These are phyloP conservation scores for Eimeria falciformis DNA, from an alignment of 169 alveolate species.

Conservation along the genomic window DNA sequence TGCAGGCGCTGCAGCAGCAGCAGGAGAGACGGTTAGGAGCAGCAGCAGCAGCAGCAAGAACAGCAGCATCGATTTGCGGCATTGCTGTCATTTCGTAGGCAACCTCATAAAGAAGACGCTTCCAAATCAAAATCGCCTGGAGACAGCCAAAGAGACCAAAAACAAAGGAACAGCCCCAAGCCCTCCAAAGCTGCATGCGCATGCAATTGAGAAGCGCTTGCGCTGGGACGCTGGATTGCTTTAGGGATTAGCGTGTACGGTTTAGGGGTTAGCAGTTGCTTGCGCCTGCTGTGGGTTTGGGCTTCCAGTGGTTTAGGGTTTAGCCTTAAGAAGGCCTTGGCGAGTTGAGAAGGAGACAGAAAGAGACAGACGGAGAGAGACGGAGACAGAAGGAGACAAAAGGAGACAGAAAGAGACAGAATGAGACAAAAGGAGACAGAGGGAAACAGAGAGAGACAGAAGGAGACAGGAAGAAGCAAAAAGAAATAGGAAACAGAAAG, in stretches of 20 bases:
- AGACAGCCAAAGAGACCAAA: neutral
- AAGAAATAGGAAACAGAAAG: neutral
- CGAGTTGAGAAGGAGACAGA: too few species aligned
- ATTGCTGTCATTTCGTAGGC: constrained; percentile 14
- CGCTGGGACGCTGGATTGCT: neutral
- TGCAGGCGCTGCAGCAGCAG: constrained; percentile 37
- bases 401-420: too few species aligned
- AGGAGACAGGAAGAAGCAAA: neutral
- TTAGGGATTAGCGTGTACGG: neutral
- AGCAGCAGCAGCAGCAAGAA: constrained; percentile 53
- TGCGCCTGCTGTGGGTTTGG: too few species aligned
- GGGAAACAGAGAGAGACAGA: neutral
- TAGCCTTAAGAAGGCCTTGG: too few species aligned
- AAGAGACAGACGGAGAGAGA: too few species aligned
- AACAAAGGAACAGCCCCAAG: neutral
- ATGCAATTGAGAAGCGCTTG: neutral
- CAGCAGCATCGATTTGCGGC: neutral
- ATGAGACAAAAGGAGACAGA: too few species aligned
- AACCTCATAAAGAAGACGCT: constrained; percentile 5
- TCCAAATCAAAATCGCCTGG: constrained; percentile 25
- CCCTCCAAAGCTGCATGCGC: neutral
- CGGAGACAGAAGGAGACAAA: too few species aligned
- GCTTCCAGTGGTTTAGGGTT: constrained; percentile 3
- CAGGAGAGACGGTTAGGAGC: constrained; percentile 24
- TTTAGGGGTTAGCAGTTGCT: neutral